Base-by-base conservation (phyloP, 1,284 basidiomycete species). In the Pseudozyma hubeiensis region DNA sequence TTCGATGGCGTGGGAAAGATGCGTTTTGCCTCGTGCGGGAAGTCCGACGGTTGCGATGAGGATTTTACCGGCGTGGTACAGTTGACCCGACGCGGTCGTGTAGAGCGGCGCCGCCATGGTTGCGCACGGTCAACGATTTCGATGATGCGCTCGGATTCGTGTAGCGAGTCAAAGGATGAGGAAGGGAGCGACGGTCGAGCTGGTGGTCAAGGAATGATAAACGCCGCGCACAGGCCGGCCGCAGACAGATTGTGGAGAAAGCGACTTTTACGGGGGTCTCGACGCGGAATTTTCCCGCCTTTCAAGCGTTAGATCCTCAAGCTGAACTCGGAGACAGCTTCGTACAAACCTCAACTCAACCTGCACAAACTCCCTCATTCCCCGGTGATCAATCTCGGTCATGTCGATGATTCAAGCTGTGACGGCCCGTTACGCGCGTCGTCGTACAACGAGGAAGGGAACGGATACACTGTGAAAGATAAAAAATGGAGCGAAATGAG, bases 31-130 rank as follows among this genome's bases (percentile, higher is more conserved):
- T 54, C 95, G 78, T 2, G 78, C 82, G 30, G 94, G 95, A 1
- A 97, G 88, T 16, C 94, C 95, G 66, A 97, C 92, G 13, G 94
- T 93, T 61, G 94, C 88, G 56, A 97, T 92, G 16, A 97, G 87
- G 81, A 97, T 96, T 85, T 97, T 93, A 80, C 94, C 95, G 10
- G 94, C 94, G 85, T 97, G 94, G 86, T 91, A 97, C 46, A 97
- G 90, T 30, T 94, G 88, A 48, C 87, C 88, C 3, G 87, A 87
- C 47, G 86, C 85, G 31, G 79, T 80, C 30, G 75, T 78, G 67
- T 81, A 79, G 41, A 81, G 71, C 19, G 78, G 79, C 11, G 79
- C 79, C 43, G 77, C 69, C 70, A 40, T 91, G 19, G 30, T 71
- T 57, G 60, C 41, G 35, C 44, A 17, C 4, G 24, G 24, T 31